Conservation (phyloP, 1,284 basidiomycete genomes). For the Pseudozyma pruni region DNA sequence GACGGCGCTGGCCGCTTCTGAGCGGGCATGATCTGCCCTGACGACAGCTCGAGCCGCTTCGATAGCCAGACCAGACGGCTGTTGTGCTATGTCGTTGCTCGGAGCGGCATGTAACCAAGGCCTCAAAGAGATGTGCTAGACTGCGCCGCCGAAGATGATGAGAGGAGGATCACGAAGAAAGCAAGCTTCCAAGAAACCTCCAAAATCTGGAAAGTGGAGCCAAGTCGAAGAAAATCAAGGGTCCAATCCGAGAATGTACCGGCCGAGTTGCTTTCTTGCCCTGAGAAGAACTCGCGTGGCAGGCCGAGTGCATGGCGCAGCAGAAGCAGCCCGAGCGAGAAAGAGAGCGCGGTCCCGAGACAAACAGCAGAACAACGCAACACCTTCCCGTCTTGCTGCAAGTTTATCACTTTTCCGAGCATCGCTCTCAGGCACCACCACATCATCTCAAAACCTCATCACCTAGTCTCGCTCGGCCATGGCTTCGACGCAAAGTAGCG, state of each 20-base stretch:
- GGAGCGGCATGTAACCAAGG: too few relatives aligned
- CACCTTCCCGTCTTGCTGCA: neutral
- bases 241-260: slow-evolving; percentile 13
- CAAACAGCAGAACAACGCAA: too few relatives aligned
- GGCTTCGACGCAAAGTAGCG: slow-evolving; percentile 34
- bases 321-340: too few relatives aligned
- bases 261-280: slow-evolving; percentile 13
- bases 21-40: slow-evolving; percentile 19
- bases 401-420: too few relatives aligned
- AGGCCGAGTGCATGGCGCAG: neutral
- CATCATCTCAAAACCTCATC: too few relatives aligned
- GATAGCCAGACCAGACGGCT: too few relatives aligned
- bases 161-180: slow-evolving; percentile 4
- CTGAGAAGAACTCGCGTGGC: neutral
- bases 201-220: slow-evolving; percentile 14
- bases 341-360: too few relatives aligned
- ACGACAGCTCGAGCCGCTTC: neutral
- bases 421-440: too few relatives aligned
- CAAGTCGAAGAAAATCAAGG: slow-evolving; percentile 8
- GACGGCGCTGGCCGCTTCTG: slow-evolving; percentile 32
- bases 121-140: too few relatives aligned
- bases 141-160: slow-evolving; percentile 1
- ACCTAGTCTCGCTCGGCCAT: slow-evolving; percentile 15
- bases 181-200: neutral
- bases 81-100: too few relatives aligned